Conservation (phyloP, 768 basidiomycete species). For the Naganishia randhawae region DNA sequence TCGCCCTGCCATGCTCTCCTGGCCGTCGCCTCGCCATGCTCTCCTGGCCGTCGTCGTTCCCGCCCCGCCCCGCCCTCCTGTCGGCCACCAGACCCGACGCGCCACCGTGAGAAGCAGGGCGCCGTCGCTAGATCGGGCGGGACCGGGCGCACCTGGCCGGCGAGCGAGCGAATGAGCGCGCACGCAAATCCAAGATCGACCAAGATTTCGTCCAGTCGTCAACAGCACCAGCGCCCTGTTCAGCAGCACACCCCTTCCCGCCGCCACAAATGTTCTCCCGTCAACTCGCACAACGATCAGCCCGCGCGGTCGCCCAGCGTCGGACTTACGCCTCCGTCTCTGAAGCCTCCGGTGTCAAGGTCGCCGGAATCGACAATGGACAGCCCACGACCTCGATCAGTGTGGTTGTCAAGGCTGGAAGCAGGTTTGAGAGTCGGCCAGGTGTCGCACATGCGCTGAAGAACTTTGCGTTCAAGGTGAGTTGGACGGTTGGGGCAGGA, state of each 20-base stretch:
- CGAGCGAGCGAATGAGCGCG: conserved; percentile 10
- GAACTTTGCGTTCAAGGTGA: conserved; percentile 98
- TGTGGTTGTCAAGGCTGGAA: conserved; percentile 86
- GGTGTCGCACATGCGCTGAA: conserved; percentile 91
- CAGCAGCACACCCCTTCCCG: not conserved
- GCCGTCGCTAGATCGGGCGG: not conserved
- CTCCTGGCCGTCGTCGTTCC: not conserved
- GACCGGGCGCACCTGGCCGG: not conserved
- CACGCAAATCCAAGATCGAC: conserved; percentile 20
- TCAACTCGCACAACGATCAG: conserved; percentile 22
- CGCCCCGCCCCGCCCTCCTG: too few species aligned
- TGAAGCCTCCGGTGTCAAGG: conserved; percentile 69
- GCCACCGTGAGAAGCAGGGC: conserved; percentile 1
- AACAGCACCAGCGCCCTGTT: not conserved
- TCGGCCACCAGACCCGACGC: too few species aligned
- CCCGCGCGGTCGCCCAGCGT: conserved; percentile 28
- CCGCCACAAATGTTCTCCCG: conserved; percentile 8
- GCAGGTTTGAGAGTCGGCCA: conserved; percentile 78
- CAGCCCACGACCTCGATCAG: conserved; percentile 82
- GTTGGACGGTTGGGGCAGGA: conserved; percentile 37
- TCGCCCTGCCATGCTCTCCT: too few species aligned
- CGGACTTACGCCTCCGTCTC: conserved; percentile 63
- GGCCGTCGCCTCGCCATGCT: not conserved
- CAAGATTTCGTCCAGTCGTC: not conserved
- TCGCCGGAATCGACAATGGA: conserved; percentile 76